Conservation (phyloP, 2,329 filamentous ascomycete genomes). For the Nectriaceae sp. region DNA sequence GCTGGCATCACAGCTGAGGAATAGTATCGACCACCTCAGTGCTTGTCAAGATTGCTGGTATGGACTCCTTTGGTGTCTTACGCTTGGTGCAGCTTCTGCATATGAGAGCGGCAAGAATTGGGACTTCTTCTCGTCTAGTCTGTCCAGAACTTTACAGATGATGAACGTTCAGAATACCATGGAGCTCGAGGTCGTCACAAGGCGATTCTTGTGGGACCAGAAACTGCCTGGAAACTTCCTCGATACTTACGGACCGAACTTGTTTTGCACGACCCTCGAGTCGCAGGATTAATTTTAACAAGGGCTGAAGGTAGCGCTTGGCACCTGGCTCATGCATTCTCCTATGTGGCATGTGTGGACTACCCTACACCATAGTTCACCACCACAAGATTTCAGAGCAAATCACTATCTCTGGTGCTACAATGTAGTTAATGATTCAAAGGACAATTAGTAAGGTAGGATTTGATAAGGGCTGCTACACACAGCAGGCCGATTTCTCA, state of each 20-base stretch:
- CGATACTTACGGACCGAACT: neutral
- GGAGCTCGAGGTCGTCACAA: slow-evolving; percentile 4
- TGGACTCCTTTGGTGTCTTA: slow-evolving; percentile 13
- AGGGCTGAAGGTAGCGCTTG: too few species aligned
- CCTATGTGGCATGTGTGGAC: too few species aligned
- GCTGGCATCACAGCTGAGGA: slow-evolving; percentile 5
- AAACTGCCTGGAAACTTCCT: slow-evolving; percentile 9
- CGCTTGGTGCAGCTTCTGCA: slow-evolving; percentile 10
- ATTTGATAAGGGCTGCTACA: too few species aligned
- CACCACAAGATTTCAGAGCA: too few species aligned
- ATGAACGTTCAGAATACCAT: neutral
- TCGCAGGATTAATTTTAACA: too few species aligned
- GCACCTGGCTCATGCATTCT: too few species aligned
- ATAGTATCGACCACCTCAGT: neutral
- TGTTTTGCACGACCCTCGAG: too few species aligned
- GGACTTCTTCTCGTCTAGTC: slow-evolving; percentile 10
- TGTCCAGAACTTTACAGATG: neutral
- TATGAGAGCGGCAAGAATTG: slow-evolving; percentile 7
- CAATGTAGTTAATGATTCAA: too few species aligned
- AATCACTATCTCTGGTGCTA: too few species aligned
- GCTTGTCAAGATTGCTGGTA: slow-evolving; percentile 4
- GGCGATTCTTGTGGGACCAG: slow-evolving; percentile 12
- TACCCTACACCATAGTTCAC: too few species aligned
- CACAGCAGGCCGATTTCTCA: too few species aligned
- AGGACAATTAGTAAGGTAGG: too few species aligned